Evolutionary conservation across 192 early-diverging fungal genomes (phyloP), one percentile per base, ranked within the genome.

Genomic region (Podila clonocystis): DNA sequence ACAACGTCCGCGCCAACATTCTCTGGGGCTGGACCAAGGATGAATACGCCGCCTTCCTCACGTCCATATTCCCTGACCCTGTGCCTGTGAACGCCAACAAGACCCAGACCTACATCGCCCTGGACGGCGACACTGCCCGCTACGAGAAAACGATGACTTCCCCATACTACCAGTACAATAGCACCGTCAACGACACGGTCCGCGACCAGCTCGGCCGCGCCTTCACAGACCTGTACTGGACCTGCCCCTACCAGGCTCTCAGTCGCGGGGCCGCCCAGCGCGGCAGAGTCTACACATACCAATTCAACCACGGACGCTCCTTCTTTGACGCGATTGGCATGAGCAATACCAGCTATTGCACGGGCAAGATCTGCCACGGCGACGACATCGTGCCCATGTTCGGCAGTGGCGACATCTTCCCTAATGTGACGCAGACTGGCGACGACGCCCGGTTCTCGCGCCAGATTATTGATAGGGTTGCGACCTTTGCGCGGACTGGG

Each of bases 381-480:
- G 69, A 71, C 29, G 69, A 71, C 48, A 7, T 63, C 9, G 34
- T 38, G 26, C 69, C 69, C 15, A 57, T 49, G 3, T 71, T 71
- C 26, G 69, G 61, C 11, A 45, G 57, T 5, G 50, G 48, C 1
- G 69, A 71, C 55, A 22, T 38, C 4, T 7, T 71, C 5, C 17
- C 36, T 2, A 62, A 33, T 3, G 33, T 63, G 20, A 24, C 50
- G 20, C 61, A 71, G 31, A 71, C 69, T 11, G 60, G 50, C 5
- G 50, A 57, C 62, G 69, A 63, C 31, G 60, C 61, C 22, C 49
- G 69, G 50, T 63, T 63, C 62, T 52, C 69, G 31, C 69, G 61
- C 0, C 69, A 71, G 49, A 24, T 72, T 11, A 72, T 72, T 63
- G 70, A 72, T 24, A 50, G 70, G 13, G 52, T 62, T 8, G 17